A percentile compares a stretch with the other conserved stretches of the same genome.
phyloP scores from a whole-genome alignment of 2,329 filamentous ascomycete genomes.

The Ramichloridium luteum region DNA sequence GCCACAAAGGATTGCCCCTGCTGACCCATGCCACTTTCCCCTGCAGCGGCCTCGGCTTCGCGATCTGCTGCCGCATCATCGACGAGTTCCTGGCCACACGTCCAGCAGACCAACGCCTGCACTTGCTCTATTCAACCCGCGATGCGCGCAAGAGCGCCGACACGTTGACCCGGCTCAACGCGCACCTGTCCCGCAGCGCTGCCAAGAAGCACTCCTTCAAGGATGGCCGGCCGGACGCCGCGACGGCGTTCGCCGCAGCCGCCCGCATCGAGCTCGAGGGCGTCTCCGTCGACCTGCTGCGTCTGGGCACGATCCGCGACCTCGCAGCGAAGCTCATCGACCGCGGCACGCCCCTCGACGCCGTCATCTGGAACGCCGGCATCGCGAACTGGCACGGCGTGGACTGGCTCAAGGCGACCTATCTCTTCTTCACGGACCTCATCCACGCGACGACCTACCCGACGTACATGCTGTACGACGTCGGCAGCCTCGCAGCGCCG shows the following conservation, averaged over 20 bases:
- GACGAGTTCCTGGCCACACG: slow-evolving; percentile 72
- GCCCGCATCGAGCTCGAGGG: slow-evolving; percentile 40
- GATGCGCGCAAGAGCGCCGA: slow-evolving; percentile 59
- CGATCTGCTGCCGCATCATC: slow-evolving; percentile 71
- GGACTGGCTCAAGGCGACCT: slow-evolving; percentile 52
- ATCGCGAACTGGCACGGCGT: slow-evolving; percentile 78
- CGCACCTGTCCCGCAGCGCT: slow-evolving; percentile 42
- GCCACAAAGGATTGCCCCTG: slow-evolving; percentile 2
- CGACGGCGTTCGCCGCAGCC: slow-evolving; percentile 27
- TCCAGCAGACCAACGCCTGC: slow-evolving; percentile 54
- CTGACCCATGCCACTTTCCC: neutral
- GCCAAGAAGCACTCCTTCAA: neutral
- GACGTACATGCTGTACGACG: slow-evolving; percentile 54
- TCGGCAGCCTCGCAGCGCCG: slow-evolving; percentile 42
- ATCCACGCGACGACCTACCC: slow-evolving; percentile 64
- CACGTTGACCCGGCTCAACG: slow-evolving; percentile 43
- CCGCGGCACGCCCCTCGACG: slow-evolving; percentile 59
- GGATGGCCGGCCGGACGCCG: neutral
- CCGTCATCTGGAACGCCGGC: slow-evolving; percentile 74
- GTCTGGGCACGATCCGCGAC: slow-evolving; percentile 42
- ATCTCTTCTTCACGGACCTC: slow-evolving; percentile 47
- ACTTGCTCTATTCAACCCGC: slow-evolving; percentile 75
- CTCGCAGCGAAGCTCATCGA: slow-evolving; percentile 42
- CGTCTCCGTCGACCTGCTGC: slow-evolving; percentile 47
- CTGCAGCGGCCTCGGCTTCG: slow-evolving; percentile 70